These are phyloP conservation scores for Candida peoriensis DNA, from an alignment of 805 yeast species.

Conservation along the genomic window DNA sequence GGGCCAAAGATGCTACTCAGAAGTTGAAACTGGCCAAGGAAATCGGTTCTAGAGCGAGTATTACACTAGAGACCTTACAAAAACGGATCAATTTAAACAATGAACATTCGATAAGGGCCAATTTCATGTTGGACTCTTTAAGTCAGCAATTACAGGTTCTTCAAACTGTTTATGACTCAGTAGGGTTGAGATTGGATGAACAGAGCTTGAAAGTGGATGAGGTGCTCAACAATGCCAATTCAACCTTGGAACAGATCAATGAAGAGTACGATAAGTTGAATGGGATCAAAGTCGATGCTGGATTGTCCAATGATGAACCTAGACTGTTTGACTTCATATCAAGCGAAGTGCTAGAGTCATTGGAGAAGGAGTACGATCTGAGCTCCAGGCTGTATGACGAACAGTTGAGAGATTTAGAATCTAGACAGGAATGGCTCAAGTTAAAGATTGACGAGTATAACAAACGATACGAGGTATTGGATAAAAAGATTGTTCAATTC, in stretches of 20 bases:
- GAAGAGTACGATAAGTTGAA: slow-evolving; percentile 30
- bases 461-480: slow-evolving; percentile 18
- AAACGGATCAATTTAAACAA: slow-evolving; percentile 36
- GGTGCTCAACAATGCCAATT: slow-evolving; percentile 19
- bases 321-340: slow-evolving; percentile 46
- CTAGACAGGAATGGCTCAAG: slow-evolving; percentile 16
- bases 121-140: slow-evolving; percentile 40
- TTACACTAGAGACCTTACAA: slow-evolving; percentile 31
- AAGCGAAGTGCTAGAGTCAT: slow-evolving; percentile 28
- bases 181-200: slow-evolving; percentile 24
- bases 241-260: slow-evolving; percentile 30
- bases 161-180: slow-evolving; percentile 27
- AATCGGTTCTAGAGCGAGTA: slow-evolving; percentile 47
- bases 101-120: slow-evolving; percentile 35
- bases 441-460: not conserved
- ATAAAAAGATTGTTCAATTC: slow-evolving; percentile 30
- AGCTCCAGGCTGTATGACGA: slow-evolving; percentile 1
- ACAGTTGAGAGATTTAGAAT: slow-evolving; percentile 26
- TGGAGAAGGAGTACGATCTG: slow-evolving; percentile 18
- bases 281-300: slow-evolving; percentile 29
- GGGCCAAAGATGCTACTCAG: slow-evolving; percentile 43
- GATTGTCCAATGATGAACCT: slow-evolving; percentile 6
- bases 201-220: slow-evolving; percentile 21
- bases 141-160: slow-evolving; percentile 43
- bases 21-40: slow-evolving; percentile 45